Evolutionary conservation across 331 rosid species (phyloP).

Genomic region (Cydonia oblonga): DNA sequence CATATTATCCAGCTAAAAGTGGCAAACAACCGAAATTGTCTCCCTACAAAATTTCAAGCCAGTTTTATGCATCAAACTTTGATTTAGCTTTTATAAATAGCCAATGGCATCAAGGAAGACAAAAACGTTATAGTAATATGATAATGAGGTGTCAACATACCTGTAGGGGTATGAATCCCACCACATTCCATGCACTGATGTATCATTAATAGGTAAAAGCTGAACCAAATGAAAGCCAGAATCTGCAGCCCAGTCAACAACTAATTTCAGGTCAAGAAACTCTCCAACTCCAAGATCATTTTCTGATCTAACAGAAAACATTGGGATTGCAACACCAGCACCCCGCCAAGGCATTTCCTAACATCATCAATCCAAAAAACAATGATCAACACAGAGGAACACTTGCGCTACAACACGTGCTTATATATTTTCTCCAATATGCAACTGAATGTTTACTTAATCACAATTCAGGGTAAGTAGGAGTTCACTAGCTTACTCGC

Average conservation of each 20-base stretch:
- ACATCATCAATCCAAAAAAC: slow-evolving; percentile 13
- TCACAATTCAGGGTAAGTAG: neutral
- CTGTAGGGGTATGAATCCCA: slow-evolving; percentile 99
- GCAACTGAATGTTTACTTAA: slow-evolving; percentile 1
- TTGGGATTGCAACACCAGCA: slow-evolving; percentile 87
- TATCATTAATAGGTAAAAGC: slow-evolving; percentile 88
- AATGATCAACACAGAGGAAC: slow-evolving; percentile 1
- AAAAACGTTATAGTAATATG: neutral
- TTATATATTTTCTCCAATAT: neutral
- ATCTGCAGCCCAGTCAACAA: slow-evolving; percentile 87
- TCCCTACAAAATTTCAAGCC: neutral
- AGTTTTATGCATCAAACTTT: slow-evolving; percentile 1
- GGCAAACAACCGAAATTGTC: slow-evolving; percentile 3
- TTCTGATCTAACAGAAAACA: slow-evolving; percentile 92
- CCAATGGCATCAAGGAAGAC: slow-evolving; percentile 5
- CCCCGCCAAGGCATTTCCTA: slow-evolving; percentile 93
- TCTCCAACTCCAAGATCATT: slow-evolving; percentile 93
- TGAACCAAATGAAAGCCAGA: slow-evolving; percentile 94
- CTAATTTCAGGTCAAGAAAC: slow-evolving; percentile 88
- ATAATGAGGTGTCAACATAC: slow-evolving; percentile 28
- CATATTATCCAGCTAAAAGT: slow-evolving; percentile 4
- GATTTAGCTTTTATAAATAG: neutral
- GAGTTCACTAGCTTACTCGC: slow-evolving; percentile 39
- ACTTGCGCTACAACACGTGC: neutral
- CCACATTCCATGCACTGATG: slow-evolving; percentile 91